Conservation (phyloP, 192 early-diverging fungal genomes). For the Podila epicladia region DNA sequence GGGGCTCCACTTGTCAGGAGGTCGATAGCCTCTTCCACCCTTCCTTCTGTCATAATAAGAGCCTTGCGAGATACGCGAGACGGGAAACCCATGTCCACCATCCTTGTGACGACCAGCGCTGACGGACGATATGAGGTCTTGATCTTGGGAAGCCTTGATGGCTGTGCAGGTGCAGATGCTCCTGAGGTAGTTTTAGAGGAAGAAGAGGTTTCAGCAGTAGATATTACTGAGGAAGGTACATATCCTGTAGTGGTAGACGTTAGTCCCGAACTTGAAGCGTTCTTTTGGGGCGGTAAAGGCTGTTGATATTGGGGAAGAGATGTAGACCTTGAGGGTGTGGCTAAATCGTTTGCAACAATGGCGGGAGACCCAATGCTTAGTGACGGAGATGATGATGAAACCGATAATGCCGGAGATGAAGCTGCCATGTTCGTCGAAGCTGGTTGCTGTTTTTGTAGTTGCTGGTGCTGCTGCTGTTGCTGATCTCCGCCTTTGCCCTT, state of each 20-base stretch:
- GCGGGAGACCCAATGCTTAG: too few relatives aligned
- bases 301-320: neutral
- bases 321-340: too few relatives aligned
- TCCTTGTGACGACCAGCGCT: slow-evolving; percentile 23
- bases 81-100: slow-evolving; percentile 47
- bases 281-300: neutral
- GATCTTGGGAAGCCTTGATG: slow-evolving; percentile 7
- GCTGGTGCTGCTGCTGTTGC: neutral
- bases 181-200: neutral
- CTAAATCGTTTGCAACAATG: too few relatives aligned
- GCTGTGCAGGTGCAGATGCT: neutral
- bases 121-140: slow-evolving; percentile 43
- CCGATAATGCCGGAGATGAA: too few relatives aligned
- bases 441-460: neutral
- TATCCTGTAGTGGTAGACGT: neutral
- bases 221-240: neutral
- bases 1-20: slow-evolving; percentile 29
- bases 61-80: slow-evolving; percentile 28
- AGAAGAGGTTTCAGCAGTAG: neutral
- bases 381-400: too few relatives aligned
- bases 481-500: slow-evolving; percentile 26
- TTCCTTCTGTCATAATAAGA: slow-evolving; percentile 43
- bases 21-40: slow-evolving; percentile 40
- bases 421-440: too few relatives aligned
- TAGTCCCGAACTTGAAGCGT: too few relatives aligned